phyloP scores from a whole-genome alignment of 1,284 basidiomycete genomes.

The Leccinum variabile region DNA sequence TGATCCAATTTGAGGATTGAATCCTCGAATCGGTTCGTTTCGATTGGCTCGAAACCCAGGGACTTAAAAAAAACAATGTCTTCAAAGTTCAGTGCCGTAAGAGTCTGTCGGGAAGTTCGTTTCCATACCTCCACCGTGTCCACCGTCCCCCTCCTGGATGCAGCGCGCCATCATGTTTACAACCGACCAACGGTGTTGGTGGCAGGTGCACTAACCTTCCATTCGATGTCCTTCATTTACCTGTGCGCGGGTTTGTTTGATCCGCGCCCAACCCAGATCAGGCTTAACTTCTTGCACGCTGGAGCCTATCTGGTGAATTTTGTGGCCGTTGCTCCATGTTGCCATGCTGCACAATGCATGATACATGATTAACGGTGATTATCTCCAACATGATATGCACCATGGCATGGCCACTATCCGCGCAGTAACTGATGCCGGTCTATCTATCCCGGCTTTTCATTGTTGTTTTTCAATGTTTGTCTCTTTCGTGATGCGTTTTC shows the following conservation, averaged over 20 bases:
- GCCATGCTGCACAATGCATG: background rate
- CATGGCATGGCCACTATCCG: background rate
- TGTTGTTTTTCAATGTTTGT: constrained; percentile 1
- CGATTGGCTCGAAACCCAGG: constrained; percentile 9
- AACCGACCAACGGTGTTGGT: background rate
- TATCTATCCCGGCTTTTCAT: background rate
- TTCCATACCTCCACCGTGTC: background rate
- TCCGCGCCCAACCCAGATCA: background rate
- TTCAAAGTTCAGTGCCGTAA: background rate
- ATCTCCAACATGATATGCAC: constrained; percentile 19
- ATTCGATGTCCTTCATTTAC: background rate
- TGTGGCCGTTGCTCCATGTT: background rate
- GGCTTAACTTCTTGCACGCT: background rate
- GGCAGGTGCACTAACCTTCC: background rate
- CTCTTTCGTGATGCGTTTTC: background rate
- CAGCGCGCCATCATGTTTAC: background rate
- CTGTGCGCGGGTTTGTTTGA: background rate
- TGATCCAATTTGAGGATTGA: background rate
- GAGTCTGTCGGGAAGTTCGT: background rate
- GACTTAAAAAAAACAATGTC: constrained; percentile 2
- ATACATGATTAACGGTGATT: constrained; percentile 29
- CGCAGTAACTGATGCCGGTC: background rate
- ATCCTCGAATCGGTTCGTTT: constrained; percentile 20
- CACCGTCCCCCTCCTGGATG: background rate
- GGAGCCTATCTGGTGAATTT: background rate